Evolutionary conservation across 805 yeast genomes (phyloP).

Genomic region (Dipodascus geniculatus): DNA sequence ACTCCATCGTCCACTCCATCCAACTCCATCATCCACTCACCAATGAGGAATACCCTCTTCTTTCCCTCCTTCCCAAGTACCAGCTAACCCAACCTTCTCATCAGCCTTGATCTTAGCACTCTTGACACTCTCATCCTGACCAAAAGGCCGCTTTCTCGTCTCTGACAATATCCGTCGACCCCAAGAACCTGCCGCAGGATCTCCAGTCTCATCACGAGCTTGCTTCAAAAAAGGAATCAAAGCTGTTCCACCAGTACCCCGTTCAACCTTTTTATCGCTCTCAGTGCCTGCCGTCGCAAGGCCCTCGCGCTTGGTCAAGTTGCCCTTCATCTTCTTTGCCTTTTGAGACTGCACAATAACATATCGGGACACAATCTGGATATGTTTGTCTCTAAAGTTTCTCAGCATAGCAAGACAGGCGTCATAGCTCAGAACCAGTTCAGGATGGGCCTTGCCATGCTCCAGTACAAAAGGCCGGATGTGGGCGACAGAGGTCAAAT

Average conservation of each 20-base stretch:
- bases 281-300: conserved; percentile 25
- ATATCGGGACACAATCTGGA: conserved; percentile 83
- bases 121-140: background rate
- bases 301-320: conserved; percentile 48
- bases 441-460: conserved; percentile 33
- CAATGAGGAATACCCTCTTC: conserved; percentile 11
- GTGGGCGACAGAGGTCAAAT: conserved; percentile 44
- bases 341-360: conserved; percentile 66
- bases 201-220: conserved; percentile 93
- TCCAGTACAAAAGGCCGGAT: conserved; percentile 52
- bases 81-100: conserved; percentile 9
- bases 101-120: background rate
- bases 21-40: conserved; percentile 3
- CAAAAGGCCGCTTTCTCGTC: conserved; percentile 2
- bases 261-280: conserved; percentile 35
- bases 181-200: conserved; percentile 88
- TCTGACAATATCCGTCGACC: conserved; percentile 45
- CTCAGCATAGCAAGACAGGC: conserved; percentile 84
- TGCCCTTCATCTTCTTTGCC: conserved; percentile 32
- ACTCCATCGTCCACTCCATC: background rate
- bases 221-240: conserved; percentile 85
- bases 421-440: conserved; percentile 63
- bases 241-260: conserved; percentile 93
- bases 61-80: conserved; percentile 9
- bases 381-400: conserved; percentile 82